Evolutionary conservation across 306 rosid genomes (phyloP).

Genomic region (Glycine tomentella): DNA sequence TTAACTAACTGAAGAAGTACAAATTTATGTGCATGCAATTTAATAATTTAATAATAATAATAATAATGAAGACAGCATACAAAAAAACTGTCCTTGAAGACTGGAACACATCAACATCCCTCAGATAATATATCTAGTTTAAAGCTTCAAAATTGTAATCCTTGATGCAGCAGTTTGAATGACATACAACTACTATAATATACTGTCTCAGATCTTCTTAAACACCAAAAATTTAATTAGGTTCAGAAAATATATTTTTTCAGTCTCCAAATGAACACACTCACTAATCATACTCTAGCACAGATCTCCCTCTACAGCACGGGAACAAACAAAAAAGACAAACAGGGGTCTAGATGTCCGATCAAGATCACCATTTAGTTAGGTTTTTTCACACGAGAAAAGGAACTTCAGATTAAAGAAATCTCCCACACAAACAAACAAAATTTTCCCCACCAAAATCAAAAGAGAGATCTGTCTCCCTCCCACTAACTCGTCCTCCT

Average conservation of each 20-base stretch:
- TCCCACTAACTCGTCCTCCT: constrained; percentile 29
- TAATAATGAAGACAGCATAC: background rate
- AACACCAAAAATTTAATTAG: constrained; percentile 1
- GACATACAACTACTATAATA: constrained; percentile 6
- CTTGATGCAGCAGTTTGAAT: constrained; percentile 13
- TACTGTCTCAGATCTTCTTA: constrained; percentile 34
- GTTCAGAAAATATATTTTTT: background rate
- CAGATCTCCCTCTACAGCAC: constrained; percentile 34
- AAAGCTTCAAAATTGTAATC: constrained; percentile 21
- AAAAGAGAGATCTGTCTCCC: constrained; percentile 49
- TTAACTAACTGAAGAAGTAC: background rate
- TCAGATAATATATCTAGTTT: constrained; percentile 17
- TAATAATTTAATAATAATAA: background rate
- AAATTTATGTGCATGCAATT: constrained; percentile 16
- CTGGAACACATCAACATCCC: constrained; percentile 5
- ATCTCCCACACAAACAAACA: background rate
- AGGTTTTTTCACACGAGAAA: constrained; percentile 15
- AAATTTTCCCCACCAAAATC: constrained; percentile 17
- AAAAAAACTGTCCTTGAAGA: constrained; percentile 31
- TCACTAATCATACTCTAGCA: constrained; percentile 32
- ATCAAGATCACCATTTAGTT: constrained; percentile 34
- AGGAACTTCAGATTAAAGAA: constrained; percentile 45
- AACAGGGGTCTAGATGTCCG: constrained; percentile 25
- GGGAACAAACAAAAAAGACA: constrained; percentile 25
- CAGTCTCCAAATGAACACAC: constrained; percentile 30